Percentiles rank a stretch among this genome's conserved stretches.
phyloP scores from a whole-genome alignment of 169 alveolate species.

The Plasmodium sp. region DNA sequence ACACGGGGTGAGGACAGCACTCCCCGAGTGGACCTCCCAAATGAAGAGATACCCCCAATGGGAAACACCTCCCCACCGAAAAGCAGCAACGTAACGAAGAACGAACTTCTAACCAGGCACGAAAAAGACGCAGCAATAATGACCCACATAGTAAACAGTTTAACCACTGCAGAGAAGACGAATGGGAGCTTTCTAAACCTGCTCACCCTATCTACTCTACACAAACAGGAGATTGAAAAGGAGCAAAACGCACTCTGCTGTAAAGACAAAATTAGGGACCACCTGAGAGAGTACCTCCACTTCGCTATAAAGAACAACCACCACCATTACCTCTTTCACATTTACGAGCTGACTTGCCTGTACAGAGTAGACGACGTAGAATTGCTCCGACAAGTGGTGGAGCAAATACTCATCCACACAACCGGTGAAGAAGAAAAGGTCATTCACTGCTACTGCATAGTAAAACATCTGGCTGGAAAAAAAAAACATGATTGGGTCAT shows the following conservation, averaged over 20 bases:
- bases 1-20: not conserved
- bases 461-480: conserved; percentile 19
- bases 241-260: not conserved
- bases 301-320: not conserved
- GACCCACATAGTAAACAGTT: not conserved
- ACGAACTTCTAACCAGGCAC: not conserved
- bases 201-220: not conserved
- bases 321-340: not conserved
- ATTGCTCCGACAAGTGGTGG: not conserved
- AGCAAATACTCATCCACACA: conserved; percentile 7
- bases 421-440: conserved; percentile 14
- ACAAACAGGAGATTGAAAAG: not conserved
- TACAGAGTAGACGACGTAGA: conserved; percentile 14
- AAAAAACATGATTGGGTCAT: not conserved
- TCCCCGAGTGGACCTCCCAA: not conserved
- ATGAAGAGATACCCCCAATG: not conserved
- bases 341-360: conserved; percentile 11
- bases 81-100: not conserved
- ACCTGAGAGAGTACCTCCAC: not conserved
- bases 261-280: not conserved
- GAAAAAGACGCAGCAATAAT: not conserved
- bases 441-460: conserved; percentile 21
- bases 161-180: not conserved
- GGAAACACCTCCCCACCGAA: not conserved
- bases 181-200: not conserved